These are phyloP conservation scores for Colletotrichum tanaceti DNA, from an alignment of 2,329 filamentous ascomycete species.

Conservation along the genomic window DNA sequence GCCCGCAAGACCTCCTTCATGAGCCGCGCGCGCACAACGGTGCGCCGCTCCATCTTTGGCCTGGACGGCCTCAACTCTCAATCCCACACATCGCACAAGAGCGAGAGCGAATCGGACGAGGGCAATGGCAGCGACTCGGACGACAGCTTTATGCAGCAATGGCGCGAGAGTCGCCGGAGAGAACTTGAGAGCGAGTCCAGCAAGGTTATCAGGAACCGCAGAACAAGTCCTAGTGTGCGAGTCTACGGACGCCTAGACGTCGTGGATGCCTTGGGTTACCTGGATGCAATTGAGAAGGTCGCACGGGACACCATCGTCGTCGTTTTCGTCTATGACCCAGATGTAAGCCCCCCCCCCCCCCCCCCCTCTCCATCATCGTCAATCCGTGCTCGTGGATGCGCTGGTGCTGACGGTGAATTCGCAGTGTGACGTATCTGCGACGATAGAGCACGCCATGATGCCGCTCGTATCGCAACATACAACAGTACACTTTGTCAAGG, in stretches of 20 bases:
- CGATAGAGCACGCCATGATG: constrained; percentile 81
- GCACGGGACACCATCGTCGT: constrained; percentile 84
- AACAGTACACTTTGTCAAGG: constrained; percentile 86
- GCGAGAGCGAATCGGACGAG: constrained; percentile 60
- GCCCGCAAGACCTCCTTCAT: constrained; percentile 69
- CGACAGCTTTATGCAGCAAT: constrained; percentile 83
- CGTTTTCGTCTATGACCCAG: constrained; percentile 91
- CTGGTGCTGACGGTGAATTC: constrained; percentile 41
- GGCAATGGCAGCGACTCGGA: constrained; percentile 68
- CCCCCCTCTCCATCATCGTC: constrained; percentile 12
- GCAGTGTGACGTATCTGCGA: constrained; percentile 81
- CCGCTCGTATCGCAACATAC: constrained; percentile 79
- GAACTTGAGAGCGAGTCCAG: constrained; percentile 77
- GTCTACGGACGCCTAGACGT: constrained; percentile 83
- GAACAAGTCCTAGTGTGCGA: constrained; percentile 80
- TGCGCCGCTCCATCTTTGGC: constrained; percentile 66
- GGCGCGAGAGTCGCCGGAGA: constrained; percentile 82
- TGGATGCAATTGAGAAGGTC: constrained; percentile 96
- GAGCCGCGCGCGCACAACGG: constrained; percentile 61
- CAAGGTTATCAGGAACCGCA: constrained; percentile 68
- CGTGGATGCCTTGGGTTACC: constrained; percentile 90
- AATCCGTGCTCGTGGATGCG: not conserved
- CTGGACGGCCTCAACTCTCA: constrained; percentile 47
- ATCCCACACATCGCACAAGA: constrained; percentile 50
- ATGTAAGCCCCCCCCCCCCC: constrained; percentile 77